Base-by-base conservation (phyloP, 106 monocot species). In the Dioscorea alata region DNA sequence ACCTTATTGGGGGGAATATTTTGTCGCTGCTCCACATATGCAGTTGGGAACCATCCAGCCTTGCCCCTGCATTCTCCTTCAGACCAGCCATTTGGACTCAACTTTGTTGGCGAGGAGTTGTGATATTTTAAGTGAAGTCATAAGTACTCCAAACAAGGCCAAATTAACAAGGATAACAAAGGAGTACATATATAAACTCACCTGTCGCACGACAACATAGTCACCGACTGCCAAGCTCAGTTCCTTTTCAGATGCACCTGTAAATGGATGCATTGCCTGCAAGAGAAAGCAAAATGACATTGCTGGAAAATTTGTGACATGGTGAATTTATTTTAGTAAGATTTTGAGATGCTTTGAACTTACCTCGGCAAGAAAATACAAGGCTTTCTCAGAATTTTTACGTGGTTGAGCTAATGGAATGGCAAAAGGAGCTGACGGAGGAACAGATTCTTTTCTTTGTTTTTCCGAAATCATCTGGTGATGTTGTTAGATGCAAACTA, bases 321-420 rank as follows among this genome's bases (percentile, higher is more conserved):
- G 10, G 42, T 8, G 10, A 42, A 42, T 28, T 8, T 8, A 42
- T 42, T 42, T 42, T 42, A 49, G 13, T 20, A 31, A 14, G 25
- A 15, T 49, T 6, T 33, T 22, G 13, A 67, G 17, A 54, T 50
- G 31, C 60, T 14, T 14, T 13, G n/a, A 21, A 58, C 15, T 77
- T 57, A 97, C 96, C 92, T 97, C 96, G 61, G 92, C 96, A 59
- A 97, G 96, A 77, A 82, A 97, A 75, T 89, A 97, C 23, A 73
- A 70, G 49, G 79, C 80, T 76, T 92, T 86, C 63, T 92, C 92
- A 57, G 83, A 75, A 25, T 82, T 78, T 54, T 79, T 79, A 65
- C 76, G 78, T 18, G 80, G 60, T 52, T 74, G 78, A 58, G 75
- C 22, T 71, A 86, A 71, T 64, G 92, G 96, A 60, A 78, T 4